Conservation (phyloP, 1,284 basidiomycete genomes). For the Trametes polyzona region DNA sequence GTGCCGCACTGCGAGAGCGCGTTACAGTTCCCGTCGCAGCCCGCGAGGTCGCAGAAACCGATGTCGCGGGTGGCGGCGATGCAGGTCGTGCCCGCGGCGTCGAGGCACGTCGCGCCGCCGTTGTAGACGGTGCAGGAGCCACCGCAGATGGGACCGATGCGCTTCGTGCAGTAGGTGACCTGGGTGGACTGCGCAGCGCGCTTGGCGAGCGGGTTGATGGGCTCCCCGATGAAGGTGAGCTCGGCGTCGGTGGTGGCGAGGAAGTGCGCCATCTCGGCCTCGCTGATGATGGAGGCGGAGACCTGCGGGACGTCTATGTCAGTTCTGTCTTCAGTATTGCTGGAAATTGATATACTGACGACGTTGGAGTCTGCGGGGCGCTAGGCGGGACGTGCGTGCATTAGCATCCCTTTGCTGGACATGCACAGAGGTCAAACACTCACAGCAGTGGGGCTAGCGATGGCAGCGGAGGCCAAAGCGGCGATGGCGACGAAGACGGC, state of each 20-base stretch:
- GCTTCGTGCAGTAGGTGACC: constrained; percentile 5
- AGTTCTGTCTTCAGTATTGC: background rate
- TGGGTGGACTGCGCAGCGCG: constrained; percentile 2
- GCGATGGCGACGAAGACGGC: background rate
- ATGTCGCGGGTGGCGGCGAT: background rate
- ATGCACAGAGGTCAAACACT: background rate
- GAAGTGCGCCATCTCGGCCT: background rate
- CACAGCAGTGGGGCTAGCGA: constrained; percentile 1
- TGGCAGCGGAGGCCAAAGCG: background rate
- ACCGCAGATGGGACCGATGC: background rate
- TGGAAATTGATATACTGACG: background rate
- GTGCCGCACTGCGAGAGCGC: background rate
- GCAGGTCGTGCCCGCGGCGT: constrained; percentile 2
- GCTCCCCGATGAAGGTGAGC: constrained; percentile 6
- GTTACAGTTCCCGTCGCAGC: constrained; percentile 6
- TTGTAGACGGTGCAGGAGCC: constrained; percentile 5
- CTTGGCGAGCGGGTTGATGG: background rate
- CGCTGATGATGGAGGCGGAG: background rate
- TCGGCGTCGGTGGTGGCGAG: constrained; percentile 8
- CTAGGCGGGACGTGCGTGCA: background rate
- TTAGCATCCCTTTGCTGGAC: too few species aligned
- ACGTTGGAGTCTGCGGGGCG: background rate
- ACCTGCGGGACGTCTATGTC: background rate
- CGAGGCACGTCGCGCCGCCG: constrained; percentile 2
- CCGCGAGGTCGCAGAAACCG: constrained; percentile 4